Conservation (phyloP, 768 basidiomycete species). For the Lactifluus piperatus region DNA sequence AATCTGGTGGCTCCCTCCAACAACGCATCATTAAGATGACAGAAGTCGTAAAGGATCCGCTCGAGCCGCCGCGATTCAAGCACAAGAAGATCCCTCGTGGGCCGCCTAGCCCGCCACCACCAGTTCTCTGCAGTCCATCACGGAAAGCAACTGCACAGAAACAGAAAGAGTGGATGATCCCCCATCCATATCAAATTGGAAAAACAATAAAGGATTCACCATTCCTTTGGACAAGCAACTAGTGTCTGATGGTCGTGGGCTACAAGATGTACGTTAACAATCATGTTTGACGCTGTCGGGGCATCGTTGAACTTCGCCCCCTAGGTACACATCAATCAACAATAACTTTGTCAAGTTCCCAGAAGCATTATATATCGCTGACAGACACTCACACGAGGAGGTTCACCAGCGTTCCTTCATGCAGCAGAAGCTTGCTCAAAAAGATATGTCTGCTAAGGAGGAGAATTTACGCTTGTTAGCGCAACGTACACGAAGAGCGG, state of each 20-base stretch:
- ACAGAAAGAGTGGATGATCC: conserved; percentile 99
- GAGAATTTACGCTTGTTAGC: conserved; percentile 91
- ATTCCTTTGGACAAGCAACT: conserved; percentile 97
- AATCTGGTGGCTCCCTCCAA: conserved; percentile 64
- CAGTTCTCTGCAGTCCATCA: conserved; percentile 90
- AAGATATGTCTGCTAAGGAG: conserved; percentile 95
- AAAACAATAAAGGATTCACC: conserved; percentile 99
- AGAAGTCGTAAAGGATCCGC: conserved; percentile 92
- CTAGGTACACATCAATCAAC: conserved; percentile 94
- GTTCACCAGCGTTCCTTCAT: conserved; percentile 92
- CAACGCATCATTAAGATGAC: conserved; percentile 99
- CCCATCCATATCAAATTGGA: conserved; percentile 99
- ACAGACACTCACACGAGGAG: conserved; percentile 96
- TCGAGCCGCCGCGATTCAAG: conserved; percentile 96
- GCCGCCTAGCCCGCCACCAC: conserved; percentile 93
- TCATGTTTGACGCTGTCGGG: not conserved
- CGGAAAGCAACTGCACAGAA: conserved; percentile 93
- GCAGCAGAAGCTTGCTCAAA: conserved; percentile 98
- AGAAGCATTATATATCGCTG: conserved; percentile 90
- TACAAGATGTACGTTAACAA: conserved; percentile 76
- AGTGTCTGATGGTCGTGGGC: conserved; percentile 94
- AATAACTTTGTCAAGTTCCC: conserved; percentile 99
- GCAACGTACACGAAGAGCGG: conserved; percentile 90
- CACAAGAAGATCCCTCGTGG: conserved; percentile 98
- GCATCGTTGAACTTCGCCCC: not conserved